Evolutionary conservation across 208 protist genomes (phyloP).

Genomic region (Vickermania spadyakhi): DNA sequence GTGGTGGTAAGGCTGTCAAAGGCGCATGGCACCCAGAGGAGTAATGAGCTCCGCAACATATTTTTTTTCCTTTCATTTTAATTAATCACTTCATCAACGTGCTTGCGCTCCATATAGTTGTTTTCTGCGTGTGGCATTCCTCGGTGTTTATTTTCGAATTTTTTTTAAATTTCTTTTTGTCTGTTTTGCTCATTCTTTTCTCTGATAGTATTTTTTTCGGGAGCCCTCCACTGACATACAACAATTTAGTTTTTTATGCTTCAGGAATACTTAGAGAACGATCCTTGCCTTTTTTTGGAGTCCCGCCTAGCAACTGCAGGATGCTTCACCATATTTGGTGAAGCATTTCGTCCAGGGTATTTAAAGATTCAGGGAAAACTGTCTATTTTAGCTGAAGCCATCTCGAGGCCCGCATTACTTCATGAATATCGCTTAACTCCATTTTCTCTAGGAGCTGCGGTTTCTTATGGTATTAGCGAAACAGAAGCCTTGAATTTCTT

Average conservation of each 20-base stretch:
- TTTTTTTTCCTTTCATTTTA: background rate
- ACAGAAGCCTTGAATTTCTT: conserved; percentile 88
- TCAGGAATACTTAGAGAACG: too few species aligned
- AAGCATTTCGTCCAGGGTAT: conserved; percentile 64
- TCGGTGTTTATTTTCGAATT: too few species aligned
- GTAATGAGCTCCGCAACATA: conserved; percentile 20
- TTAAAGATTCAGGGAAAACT: conserved; percentile 27
- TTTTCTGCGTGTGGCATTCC: too few species aligned
- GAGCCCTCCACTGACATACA: too few species aligned
- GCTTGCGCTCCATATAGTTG: too few species aligned
- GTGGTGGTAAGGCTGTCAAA: conserved; percentile 85
- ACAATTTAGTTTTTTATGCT: too few species aligned
- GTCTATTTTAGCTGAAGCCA: conserved; percentile 90
- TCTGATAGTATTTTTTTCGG: too few species aligned
- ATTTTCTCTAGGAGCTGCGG: conserved; percentile 96
- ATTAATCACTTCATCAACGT: too few species aligned
- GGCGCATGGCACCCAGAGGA: conserved; percentile 86
- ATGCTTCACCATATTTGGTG: conserved; percentile 52
- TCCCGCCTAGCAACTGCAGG: conserved; percentile 28
- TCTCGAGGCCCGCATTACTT: conserved; percentile 89
- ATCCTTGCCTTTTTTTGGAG: conserved; percentile 62
- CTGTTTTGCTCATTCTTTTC: too few species aligned
- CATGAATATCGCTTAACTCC: conserved; percentile 97
- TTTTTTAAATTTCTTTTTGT: too few species aligned
- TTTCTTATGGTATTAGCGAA: conserved; percentile 89